Base-by-base conservation (phyloP, 345 rosid genomes). In the Eucalyptus camaldulensis region DNA sequence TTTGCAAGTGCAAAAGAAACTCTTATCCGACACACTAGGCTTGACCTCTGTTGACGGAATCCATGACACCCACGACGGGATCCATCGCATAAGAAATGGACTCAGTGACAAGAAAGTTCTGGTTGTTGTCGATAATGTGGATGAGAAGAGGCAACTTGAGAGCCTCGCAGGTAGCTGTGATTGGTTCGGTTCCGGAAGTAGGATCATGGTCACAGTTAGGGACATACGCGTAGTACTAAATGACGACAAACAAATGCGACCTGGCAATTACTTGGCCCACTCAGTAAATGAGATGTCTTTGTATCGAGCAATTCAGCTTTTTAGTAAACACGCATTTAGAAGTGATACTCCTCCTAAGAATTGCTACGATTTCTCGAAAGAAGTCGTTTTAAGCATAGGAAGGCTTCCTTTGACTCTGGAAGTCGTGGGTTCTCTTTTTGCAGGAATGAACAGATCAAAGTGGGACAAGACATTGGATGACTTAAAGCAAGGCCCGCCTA, bases 31-130 rank as follows among this genome's bases (percentile, higher is more conserved):
- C 7, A 60, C 31, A 60, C 0, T 60, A 1, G 69, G 69, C 4
- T 6, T 0, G 1, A 60, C 2, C 67, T 11, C 31, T 13, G 5
- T 3, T 60, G 0, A 60, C 0, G 31, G 4, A 27, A 60, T 60
- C 15, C 2, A 60, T 60, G 69, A 60, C 0, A 60, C 31, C 27
- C 3, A 6, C 0, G 69, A 12, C 0, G 15, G 31, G 31, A 60
- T 60, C 0, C 0, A 60, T 60, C 31, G 4, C 69, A 27, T 60
- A 60, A 27, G 3, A 3, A 12, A 4, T 0, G 31, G 69, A 60
- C 69, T 60, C 6, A 0, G 69, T 3, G 1, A 27, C 0, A 60
- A 60, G 27, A 60, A 60, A 11, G 31, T 60, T 60, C 7, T 60
- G 3, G 69, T 60, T 60, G 69, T 60, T 12, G 16, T 60, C 3